A percentile compares a stretch with the other conserved stretches of the same genome.
Conservation (phyloP, 495 filamentous ascomycete genomes). For the Antarctomyces pellizariae region DNA sequence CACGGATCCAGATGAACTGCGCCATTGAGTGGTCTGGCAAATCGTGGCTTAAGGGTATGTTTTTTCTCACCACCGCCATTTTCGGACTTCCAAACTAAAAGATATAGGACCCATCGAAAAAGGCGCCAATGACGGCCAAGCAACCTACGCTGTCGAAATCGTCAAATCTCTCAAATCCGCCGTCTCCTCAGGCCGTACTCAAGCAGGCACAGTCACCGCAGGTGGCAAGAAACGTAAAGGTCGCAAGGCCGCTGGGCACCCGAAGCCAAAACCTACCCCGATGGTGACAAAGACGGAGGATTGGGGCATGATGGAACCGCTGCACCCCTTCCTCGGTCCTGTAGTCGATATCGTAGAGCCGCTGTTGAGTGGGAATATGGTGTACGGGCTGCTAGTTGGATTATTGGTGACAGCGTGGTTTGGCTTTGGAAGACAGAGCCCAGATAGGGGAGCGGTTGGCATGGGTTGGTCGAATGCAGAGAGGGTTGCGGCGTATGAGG, state of each 20-base stretch:
- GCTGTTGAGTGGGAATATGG: constrained; percentile 44
- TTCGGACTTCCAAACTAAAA: background rate
- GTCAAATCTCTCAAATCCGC: constrained; percentile 47
- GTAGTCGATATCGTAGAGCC: constrained; percentile 45
- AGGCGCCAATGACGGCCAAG: constrained; percentile 78
- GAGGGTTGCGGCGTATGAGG: constrained; percentile 66
- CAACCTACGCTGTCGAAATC: constrained; percentile 52
- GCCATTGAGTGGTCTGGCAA: constrained; percentile 92
- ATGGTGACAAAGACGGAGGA: constrained; percentile 18
- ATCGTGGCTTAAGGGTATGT: constrained; percentile 87
- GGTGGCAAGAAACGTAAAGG: constrained; percentile 31
- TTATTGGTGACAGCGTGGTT: constrained; percentile 32
- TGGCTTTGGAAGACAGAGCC: constrained; percentile 20
- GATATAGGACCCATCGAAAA: constrained; percentile 68
- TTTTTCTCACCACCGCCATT: no score
- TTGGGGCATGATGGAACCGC: constrained; percentile 68
- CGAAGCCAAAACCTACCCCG: constrained; percentile 19
- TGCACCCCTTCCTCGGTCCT: constrained; percentile 45
- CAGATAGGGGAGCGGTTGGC: constrained; percentile 14
- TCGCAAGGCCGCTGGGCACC: constrained; percentile 23
- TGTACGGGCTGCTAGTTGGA: constrained; percentile 33
- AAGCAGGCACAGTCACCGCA: constrained; percentile 19
- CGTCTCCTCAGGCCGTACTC: constrained; percentile 38
- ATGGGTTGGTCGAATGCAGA: constrained; percentile 27
- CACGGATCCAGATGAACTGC: constrained; percentile 63